Base-by-base conservation (phyloP, 164 flowering plant genomes). In the Liriodendron chinense region DNA sequence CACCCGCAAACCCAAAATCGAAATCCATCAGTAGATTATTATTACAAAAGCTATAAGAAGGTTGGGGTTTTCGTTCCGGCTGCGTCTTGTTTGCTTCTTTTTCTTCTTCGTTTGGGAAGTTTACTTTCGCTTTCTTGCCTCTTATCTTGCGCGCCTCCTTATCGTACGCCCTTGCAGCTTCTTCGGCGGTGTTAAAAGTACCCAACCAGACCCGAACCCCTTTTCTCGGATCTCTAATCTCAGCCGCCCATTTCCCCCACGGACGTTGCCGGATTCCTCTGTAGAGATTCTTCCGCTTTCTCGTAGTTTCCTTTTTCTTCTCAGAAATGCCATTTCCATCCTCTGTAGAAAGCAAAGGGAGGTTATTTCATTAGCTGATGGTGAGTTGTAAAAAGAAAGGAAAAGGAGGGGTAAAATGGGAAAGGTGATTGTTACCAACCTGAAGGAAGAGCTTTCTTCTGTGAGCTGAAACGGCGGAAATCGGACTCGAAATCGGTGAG, bases 211-310 rank as follows among this genome's bases (percentile, higher is more conserved):
- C 97, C 20, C 98, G 80, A 24, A 93, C 94, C 9, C 98, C 98
- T 81, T 95, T 95, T 18, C 97, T 80, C 5, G 97, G 98, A 70
- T 95, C 98, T 4, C 98, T 92, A 57, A 95, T 95, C 84, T 95
- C 98, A 1, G 98, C 97, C 0, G 98, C 98, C 96, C 95, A 92
- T 86, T 92, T 92, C 1, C 97, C 97, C 97, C 97, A 92, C 0
- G 94, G 97, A 2, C 97, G 87, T 70, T 91, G 98, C 83, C 98
- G 80, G 61, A 95, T 93, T 24, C 98, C 98, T 64, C 98, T 83
- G 91, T 89, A 94, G 9, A 89, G 82, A 49, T 92, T 94, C 89
- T 91, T 94, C 81, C 98, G 77, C 85, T 82, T 88, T 77, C 88
- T 79, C 80, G 89, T 91, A 1, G 68, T 47, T 34, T 34, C 43